Evolutionary conservation across 768 basidiomycete species (phyloP).

Genomic region (Podaxis pistillaris): DNA sequence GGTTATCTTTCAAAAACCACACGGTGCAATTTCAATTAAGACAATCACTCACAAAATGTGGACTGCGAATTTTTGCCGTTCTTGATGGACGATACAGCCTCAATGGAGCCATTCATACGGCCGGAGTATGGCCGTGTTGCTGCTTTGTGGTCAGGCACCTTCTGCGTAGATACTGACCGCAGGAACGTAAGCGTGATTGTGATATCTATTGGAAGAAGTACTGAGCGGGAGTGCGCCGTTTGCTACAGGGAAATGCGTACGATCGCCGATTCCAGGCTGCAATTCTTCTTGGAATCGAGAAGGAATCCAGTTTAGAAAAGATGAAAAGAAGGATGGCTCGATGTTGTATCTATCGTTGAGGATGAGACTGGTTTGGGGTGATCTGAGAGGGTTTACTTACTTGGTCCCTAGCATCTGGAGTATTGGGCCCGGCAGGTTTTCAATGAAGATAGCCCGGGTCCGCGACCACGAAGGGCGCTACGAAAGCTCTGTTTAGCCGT

Average conservation of each 20-base stretch:
- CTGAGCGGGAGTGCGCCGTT: not conserved
- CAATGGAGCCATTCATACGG: too few relatives aligned
- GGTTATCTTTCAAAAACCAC: too few relatives aligned
- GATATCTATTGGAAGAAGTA: too few relatives aligned
- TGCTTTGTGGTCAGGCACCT: too few relatives aligned
- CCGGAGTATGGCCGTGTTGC: too few relatives aligned
- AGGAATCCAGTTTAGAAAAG: conserved; percentile 64
- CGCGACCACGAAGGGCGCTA: conserved; percentile 23
- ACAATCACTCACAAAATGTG: too few relatives aligned
- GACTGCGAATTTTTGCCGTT: too few relatives aligned
- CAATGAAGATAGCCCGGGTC: conserved; percentile 50
- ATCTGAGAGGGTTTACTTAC: conserved; percentile 23
- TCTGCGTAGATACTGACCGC: too few relatives aligned
- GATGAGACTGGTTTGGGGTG: not conserved
- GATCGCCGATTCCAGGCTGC: conserved; percentile 39
- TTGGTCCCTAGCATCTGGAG: conserved; percentile 59
- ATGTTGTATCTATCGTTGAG: conserved; percentile 41
- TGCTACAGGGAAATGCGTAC: conserved; percentile 27
- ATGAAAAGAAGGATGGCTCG: conserved; percentile 65
- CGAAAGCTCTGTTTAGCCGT: not conserved
- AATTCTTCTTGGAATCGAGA: conserved; percentile 57
- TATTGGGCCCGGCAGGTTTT: conserved; percentile 47
- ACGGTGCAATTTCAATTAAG: too few relatives aligned
- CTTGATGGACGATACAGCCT: too few relatives aligned
- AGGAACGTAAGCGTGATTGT: too few relatives aligned